These are phyloP conservation scores for Deinandra increscens DNA, from an alignment of 129 eudicot species.

Conservation along the genomic window DNA sequence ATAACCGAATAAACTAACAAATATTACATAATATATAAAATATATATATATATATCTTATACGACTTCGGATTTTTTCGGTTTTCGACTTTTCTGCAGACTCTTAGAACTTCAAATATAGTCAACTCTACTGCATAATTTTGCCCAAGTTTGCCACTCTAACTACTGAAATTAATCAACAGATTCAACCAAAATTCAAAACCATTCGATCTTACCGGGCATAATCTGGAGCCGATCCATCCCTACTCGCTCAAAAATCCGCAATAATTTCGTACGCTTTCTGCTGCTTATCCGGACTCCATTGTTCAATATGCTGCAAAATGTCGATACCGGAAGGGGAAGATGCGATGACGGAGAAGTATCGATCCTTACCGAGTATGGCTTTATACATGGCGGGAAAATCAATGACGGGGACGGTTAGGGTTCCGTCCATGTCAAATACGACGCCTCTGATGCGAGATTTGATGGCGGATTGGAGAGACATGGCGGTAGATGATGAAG, in stretches of 20 bases:
- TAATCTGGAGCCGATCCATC: slow-evolving; percentile 72
- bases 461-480: slow-evolving; percentile 27
- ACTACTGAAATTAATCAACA: not conserved
- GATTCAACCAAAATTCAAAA: not conserved
- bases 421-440: slow-evolving; percentile 99
- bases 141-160: too few species aligned
- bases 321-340: slow-evolving; percentile 75
- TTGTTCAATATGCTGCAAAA: slow-evolving; percentile 66
- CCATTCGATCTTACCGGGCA: slow-evolving; percentile 61
- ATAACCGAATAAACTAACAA: too few species aligned
- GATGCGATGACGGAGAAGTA: slow-evolving; percentile 41
- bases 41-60: too few species aligned
- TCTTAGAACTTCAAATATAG: too few species aligned
- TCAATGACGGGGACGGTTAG: slow-evolving; percentile 91
- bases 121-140: too few species aligned
- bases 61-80: too few species aligned
- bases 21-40: too few species aligned
- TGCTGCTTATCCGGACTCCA: slow-evolving; percentile 64
- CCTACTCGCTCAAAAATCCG: slow-evolving; percentile 77
- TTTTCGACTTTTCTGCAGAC: too few species aligned
- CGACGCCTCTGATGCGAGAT: slow-evolving; percentile 70
- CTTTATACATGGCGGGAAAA: slow-evolving; percentile 86
- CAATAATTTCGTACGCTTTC: slow-evolving; percentile 62
- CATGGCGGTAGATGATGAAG: slow-evolving; percentile 20
- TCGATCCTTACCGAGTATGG: slow-evolving; percentile 72